Base-by-base conservation (phyloP, 2,329 filamentous ascomycete species). In the Fusarium ramigenum region DNA sequence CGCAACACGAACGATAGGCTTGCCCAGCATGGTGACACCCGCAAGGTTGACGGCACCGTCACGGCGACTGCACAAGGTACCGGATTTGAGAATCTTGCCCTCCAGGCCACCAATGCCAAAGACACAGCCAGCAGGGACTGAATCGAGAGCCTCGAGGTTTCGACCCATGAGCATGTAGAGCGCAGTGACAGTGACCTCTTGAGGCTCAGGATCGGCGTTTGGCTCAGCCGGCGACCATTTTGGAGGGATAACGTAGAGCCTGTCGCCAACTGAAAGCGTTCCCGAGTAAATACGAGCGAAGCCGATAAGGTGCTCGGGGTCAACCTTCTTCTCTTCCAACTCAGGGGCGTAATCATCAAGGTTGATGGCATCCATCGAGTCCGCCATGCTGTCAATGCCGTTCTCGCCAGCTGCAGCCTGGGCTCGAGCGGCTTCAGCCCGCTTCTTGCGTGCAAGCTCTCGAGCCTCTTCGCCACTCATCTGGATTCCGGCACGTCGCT, bases 161-260 rank as follows among this genome's bases (percentile, higher is more conserved):
- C 96, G 89, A 36, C 96, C 96, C 96, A 99, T 99, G 60, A 99
- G 90, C 80, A 99, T 91, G 82, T 99, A 99, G 5, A 99, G 86
- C 4, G 93, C 93, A 21, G 92, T 95, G 57, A 99, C 91, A 2
- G 90, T 96, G 42, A 97, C 91, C 79, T 95, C 95, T 74, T 93
- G 89, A 1, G 95, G 95, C 72, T 91, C 89, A 0, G 95, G 93
- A 21, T 87, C 85, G 21, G 90, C 89, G 72, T 94, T 88, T 4
- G 94, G 93, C 56, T 92, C 87, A 5, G 92, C 92, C 2, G 96
- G 95, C 2, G 93, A 93, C 86, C 96, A 99, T 76, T 98, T 99
- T 1, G 96, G 96, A 2, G 94, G 92, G 9, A 99, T 85, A 21
- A 98, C 95, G 79, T 97, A 98, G 53, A 99, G 87, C 62, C 92